Base-by-base conservation (phyloP, 805 yeast species). In the Candida oleophila region DNA sequence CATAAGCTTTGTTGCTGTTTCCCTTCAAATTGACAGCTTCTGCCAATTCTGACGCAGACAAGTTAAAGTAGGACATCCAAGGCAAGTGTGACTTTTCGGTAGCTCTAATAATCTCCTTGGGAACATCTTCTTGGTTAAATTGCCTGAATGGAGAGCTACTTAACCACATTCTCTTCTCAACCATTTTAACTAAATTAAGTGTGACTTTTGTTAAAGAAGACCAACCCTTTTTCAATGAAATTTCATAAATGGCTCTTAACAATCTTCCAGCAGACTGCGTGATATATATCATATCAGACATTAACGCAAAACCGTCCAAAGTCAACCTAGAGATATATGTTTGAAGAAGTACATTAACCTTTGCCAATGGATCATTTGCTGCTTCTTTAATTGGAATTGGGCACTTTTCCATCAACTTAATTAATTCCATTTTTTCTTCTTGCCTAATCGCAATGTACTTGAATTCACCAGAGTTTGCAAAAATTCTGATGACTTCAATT, bases 181-280 rank as follows among this genome's bases (percentile, higher is more conserved):
- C 85, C 81, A 87, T 83, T 52, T 88, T 87, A 60, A 92, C 85
- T 9, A 92, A 51, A 44, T 81, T 81, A 11, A 90, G 72, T 1
- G 85, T 59, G 1, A 66, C 49, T 52, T 76, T 78, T 0, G 96
- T 72, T 12, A 86, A 62, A 18, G 71, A 60, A 0, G 96, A 76
- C 95, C 96, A 90, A 9, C 77, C 76, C 53, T 83, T 87, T 44
- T 76, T 72, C 40, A 87, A 54, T 8, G 87, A 78, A 30, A 94
- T 80, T 59, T 92, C 97, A 61, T 78, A 82, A 51, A 95, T 77
- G 0, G 98, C 97, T 47, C 97, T 70, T 46, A 91, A 71, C 34
- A 94, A 65, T 59, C 99, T 77, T 2, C 95, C 92, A 1, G 97
- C 97, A 36, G 95, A 89, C 64, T 94, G 98, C 0, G 94, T 87